Base-by-base conservation (phyloP, 2,329 filamentous ascomycete species). In the Colletotrichum incanum region DNA sequence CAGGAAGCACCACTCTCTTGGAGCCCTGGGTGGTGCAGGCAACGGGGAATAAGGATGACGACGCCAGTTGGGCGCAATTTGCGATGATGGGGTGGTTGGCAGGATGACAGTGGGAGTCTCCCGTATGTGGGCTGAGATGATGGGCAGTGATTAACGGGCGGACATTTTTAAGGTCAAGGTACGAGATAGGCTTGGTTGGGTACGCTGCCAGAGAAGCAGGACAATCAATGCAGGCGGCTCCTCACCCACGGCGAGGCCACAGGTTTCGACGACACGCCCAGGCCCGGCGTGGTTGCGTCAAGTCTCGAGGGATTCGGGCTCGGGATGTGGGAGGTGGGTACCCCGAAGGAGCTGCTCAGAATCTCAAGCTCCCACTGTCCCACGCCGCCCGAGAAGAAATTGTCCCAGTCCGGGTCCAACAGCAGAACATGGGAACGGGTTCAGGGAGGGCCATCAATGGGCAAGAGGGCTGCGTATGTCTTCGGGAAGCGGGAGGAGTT, bases 321-420 rank as follows among this genome's bases (percentile, higher is more conserved):
- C 63, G 67, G 63, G 63, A 71, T 55, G 67, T 71, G 67, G 67
- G 67, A 52, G 67, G 55, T 60, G 61, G 67, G 52, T 59, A 45
- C 31, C 28, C 9, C 9, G 45, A 49, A 41, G 16, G n/a, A 41
- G 26, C 34, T 26, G 34, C 61, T 18, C n/a, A 41, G 34, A 34
- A 43, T 23, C 52, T 16, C 64, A 61, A 67, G 65, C 56, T 26
- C 64, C 64, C 34, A 52, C 64, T 61, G 41, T 67, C 20, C 56
- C 43, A 49, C 43, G 59, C 16, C 59, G 18, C 59, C 60, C 16
- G n/a, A 9, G 1, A 58, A 37, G 54, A 66, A 41, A 26, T 69
- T 69, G 61, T 49, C 43, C 58, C 26, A 45, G 26, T 31, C 45
- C 31, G 8, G 12, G 7, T 8, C 26, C 49, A 37, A 28, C 39